Evolutionary conservation across 495 filamentous ascomycete genomes (phyloP).

Genomic region (Lasiosphaeris hirsuta): DNA sequence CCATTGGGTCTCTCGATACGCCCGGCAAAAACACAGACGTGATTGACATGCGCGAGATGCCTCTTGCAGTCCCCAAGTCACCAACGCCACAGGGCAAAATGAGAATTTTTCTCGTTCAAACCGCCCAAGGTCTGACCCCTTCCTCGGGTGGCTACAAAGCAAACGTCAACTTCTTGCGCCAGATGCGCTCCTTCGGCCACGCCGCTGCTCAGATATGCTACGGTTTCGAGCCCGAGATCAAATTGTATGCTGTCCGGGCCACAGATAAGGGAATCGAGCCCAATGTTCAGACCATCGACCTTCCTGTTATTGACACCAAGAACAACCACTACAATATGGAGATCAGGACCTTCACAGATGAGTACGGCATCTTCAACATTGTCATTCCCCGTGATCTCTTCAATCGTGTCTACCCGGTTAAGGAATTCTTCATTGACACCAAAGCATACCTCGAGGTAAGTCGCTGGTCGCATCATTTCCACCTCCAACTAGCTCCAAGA

Average conservation of each 20-base stretch:
- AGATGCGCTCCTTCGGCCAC: constrained; percentile 18
- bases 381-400: constrained; percentile 17
- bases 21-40: too few relatives aligned
- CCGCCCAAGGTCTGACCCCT: constrained; percentile 29
- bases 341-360: constrained; percentile 26
- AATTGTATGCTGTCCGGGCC: constrained; percentile 13
- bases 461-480: neutral
- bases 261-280: constrained; percentile 20
- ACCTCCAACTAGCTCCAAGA: neutral
- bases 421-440: constrained; percentile 24
- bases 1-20: too few relatives aligned
- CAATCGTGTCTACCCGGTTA: constrained; percentile 20
- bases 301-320: constrained; percentile 5
- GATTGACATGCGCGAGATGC: too few relatives aligned
- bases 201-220: constrained; percentile 28
- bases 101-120: constrained; percentile 33
- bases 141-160: constrained; percentile 35
- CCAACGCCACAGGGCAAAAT: neutral
- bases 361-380: constrained; percentile 24
- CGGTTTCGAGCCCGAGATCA: constrained; percentile 20
- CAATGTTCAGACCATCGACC: neutral
- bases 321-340: neutral
- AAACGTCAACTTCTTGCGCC: constrained; percentile 26
- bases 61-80: too few relatives aligned
- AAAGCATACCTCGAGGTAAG: constrained; percentile 25